Percentiles rank a stretch among this genome's conserved stretches.
Evolutionary conservation across 2,329 filamentous ascomycete species (phyloP).

Genomic region (Fusarium fracticaudum): DNA sequence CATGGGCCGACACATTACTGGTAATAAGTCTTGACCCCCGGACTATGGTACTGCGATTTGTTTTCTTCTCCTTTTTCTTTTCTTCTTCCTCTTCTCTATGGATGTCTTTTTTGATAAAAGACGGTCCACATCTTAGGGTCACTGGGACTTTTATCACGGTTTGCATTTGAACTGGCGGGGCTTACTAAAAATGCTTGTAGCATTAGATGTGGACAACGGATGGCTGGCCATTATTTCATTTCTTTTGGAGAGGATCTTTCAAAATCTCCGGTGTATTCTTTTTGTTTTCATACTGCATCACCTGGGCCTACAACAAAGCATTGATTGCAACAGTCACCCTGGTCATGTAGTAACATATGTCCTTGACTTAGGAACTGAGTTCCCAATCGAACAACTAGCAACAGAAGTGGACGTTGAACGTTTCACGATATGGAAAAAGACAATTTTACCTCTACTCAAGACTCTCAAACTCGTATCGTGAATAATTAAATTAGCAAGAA

Average conservation of each 20-base stretch:
- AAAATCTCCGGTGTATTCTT: slow-evolving; percentile 12
- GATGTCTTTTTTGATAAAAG: slow-evolving; percentile 28
- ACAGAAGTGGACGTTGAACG: slow-evolving; percentile 30
- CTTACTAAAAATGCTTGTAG: slow-evolving; percentile 12
- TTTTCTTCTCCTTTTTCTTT: background rate
- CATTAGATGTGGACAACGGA: slow-evolving; percentile 5
- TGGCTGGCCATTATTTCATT: slow-evolving; percentile 35
- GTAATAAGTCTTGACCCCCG: background rate
- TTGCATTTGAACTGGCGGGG: slow-evolving; percentile 24
- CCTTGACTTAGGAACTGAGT: slow-evolving; percentile 8
- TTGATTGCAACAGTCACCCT: slow-evolving; percentile 28
- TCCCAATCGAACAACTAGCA: slow-evolving; percentile 12
- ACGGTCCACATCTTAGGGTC: slow-evolving; percentile 27
- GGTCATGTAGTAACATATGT: background rate
- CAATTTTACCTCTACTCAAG: slow-evolving; percentile 14
- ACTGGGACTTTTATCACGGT: slow-evolving; percentile 30
- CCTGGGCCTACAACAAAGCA: slow-evolving; percentile 22
- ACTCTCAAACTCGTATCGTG: background rate
- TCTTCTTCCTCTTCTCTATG: slow-evolving; percentile 6
- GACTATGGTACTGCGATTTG: background rate
- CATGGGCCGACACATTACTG: slow-evolving; percentile 13
- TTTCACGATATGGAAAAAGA: slow-evolving; percentile 35
- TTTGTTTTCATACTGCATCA: background rate
- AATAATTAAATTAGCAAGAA: background rate
- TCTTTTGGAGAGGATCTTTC: slow-evolving; percentile 12